phyloP scores from a whole-genome alignment of 352 stramenopile species.

The Phytophthora sansomeana region DNA sequence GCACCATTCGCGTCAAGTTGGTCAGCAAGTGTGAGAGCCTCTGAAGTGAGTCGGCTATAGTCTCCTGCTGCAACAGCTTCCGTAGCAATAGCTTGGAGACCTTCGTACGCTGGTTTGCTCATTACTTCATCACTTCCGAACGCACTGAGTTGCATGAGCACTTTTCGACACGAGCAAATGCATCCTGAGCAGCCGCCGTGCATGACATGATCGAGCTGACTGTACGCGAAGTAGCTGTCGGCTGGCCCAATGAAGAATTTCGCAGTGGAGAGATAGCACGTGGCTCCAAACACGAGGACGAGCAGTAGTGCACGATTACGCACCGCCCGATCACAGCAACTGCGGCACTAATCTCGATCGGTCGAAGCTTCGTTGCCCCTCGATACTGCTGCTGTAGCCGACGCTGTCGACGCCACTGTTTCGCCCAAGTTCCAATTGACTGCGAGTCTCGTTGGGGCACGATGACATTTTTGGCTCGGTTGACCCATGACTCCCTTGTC shows the following conservation, averaged over 20 bases:
- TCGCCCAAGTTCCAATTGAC: slow-evolving; percentile 3
- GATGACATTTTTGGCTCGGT: slow-evolving; percentile 10
- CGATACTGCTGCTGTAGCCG: neutral
- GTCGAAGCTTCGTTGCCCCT: slow-evolving; percentile 10
- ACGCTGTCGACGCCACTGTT: slow-evolving; percentile 5
- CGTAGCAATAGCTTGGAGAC: slow-evolving; percentile 10
- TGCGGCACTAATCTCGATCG: slow-evolving; percentile 10
- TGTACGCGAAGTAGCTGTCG: slow-evolving; percentile 18
- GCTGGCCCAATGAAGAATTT: slow-evolving; percentile 13
- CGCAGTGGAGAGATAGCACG: slow-evolving; percentile 9
- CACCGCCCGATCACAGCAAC: slow-evolving; percentile 14
- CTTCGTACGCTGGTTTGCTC: slow-evolving; percentile 7
- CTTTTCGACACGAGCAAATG: slow-evolving; percentile 11
- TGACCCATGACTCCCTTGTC: slow-evolving; percentile 2
- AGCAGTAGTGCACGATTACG: slow-evolving; percentile 12
- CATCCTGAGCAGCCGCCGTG: slow-evolving; percentile 9
- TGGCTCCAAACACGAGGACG: slow-evolving; percentile 5
- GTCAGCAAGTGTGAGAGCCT: slow-evolving; percentile 15
- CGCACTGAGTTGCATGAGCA: slow-evolving; percentile 12
- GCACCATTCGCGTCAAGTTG: slow-evolving; percentile 7
- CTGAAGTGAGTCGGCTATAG: slow-evolving; percentile 9
- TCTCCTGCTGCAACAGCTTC: slow-evolving; percentile 6
- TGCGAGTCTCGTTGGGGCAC: neutral
- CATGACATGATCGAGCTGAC: slow-evolving; percentile 14
- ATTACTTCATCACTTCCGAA: slow-evolving; percentile 10